These are phyloP conservation scores for Hymenoscyphus fructigenus DNA, from an alignment of 2,329 filamentous ascomycete species.

Conservation along the genomic window DNA sequence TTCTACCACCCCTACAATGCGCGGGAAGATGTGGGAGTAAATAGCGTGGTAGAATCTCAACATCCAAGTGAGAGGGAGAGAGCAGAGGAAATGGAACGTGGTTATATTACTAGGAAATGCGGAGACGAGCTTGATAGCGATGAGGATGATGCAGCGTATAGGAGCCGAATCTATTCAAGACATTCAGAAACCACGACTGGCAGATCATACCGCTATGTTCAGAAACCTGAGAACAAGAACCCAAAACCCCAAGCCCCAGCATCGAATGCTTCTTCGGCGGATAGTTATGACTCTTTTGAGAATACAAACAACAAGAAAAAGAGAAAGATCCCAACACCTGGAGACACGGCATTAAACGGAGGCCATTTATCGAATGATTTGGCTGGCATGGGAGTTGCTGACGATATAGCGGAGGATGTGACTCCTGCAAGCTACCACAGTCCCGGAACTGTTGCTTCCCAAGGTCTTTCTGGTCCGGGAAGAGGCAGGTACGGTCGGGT, in stretches of 20 bases:
- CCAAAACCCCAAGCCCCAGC: slow-evolving; percentile 56
- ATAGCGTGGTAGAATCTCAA: slow-evolving; percentile 33
- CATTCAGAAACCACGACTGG: slow-evolving; percentile 48
- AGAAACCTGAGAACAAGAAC: slow-evolving; percentile 48
- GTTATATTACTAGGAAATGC: slow-evolving; percentile 48
- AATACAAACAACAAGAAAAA: slow-evolving; percentile 99
- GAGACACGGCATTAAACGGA: slow-evolving; percentile 56
- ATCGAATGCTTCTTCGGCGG: slow-evolving; percentile 69
- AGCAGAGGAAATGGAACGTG: slow-evolving; percentile 34
- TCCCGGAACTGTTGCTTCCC: slow-evolving; percentile 52
- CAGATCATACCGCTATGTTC: slow-evolving; percentile 44
- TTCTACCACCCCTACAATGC: slow-evolving; percentile 65
- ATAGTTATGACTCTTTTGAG: slow-evolving; percentile 96
- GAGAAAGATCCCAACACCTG: slow-evolving; percentile 90
- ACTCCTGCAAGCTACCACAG: slow-evolving; percentile 54
- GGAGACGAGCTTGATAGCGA: slow-evolving; percentile 59
- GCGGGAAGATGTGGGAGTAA: slow-evolving; percentile 37
- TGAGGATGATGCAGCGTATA: slow-evolving; percentile 49
- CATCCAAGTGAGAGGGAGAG: slow-evolving; percentile 34
- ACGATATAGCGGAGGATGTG: slow-evolving; percentile 45
- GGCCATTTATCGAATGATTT: slow-evolving; percentile 58
- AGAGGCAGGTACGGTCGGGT: slow-evolving; percentile 78
- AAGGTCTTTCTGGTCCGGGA: slow-evolving; percentile 80
- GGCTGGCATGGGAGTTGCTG: slow-evolving; percentile 60
- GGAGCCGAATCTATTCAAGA: slow-evolving; percentile 43